Conservation (phyloP, 78 protist species). For the Polysphondylium violaceum region DNA sequence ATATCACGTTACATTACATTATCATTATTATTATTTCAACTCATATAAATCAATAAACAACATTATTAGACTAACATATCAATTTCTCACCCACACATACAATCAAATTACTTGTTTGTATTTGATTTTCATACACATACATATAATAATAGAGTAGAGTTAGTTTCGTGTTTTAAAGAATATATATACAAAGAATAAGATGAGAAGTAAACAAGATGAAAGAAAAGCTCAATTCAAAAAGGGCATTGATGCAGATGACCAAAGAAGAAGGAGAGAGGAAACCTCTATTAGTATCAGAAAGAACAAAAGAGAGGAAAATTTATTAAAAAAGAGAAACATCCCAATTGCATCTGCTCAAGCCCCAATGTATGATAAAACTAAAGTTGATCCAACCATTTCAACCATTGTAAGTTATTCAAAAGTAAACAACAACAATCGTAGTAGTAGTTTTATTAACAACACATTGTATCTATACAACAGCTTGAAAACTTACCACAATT, state of each 20-base stretch:
- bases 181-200: neutral
- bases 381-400: neutral
- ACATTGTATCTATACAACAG: neutral
- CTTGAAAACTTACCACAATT: conserved; percentile 51
- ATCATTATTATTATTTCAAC: no score
- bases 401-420: neutral
- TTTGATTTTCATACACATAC: neutral
- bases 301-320: conserved; percentile 84
- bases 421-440: neutral
- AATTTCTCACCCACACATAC: no score
- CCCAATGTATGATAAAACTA: neutral
- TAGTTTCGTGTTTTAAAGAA: neutral
- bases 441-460: neutral
- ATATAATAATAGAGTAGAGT: neutral
- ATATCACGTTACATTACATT: no score
- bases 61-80: no score
- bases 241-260: conserved; percentile 73
- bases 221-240: conserved; percentile 64
- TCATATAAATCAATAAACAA: no score
- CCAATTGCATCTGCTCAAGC: no score
- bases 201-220: conserved; percentile 32
- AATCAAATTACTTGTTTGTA: no score
- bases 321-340: conserved; percentile 88
- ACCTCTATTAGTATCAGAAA: conserved; percentile 86
- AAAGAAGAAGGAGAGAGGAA: conserved; percentile 88